Evolutionary conservation across 768 basidiomycete genomes (phyloP), one percentile per base, ranked within the genome.

Genomic region (Cyclocybe cylindracea): DNA sequence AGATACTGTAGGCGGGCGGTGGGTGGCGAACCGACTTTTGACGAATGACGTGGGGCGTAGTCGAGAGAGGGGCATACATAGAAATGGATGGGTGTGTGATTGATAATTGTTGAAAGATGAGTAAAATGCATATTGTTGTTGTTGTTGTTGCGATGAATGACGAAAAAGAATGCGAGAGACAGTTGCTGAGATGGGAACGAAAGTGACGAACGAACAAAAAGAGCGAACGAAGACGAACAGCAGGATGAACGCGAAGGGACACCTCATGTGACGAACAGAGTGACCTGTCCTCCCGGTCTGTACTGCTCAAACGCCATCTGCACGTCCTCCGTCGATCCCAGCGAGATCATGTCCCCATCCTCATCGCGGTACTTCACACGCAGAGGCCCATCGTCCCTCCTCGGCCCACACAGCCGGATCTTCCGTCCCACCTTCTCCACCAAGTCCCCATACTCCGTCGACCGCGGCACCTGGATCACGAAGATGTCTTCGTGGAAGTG

Each of bases 401-500:
- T 78, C 2, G 89, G 90, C 14, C 92, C 92, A 66, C 94, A 96
- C 24, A 95, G 77, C 31, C 92, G 82, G 60, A 98, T 95, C 82
- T 98, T 98, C 73, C 86, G 85, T 33, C 89, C 87, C 1, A 98
- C 92, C 66, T 87, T 89, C 68, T 94, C 89, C 46, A 95, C 88
- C 46, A 98, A 77, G 39, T 94, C 90, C 46, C 74, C 77, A 68
- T 87, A 95, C 66, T 89, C 85, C 33, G 91, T 91, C 55, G 76
- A 70, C 55, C 87, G 80, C 39, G 90, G 81, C 19, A 96, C 92
- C 69, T 93, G 89, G 51, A 98, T 91, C 56, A 96, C 89, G 65
- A 98, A 98, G 41, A 97, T 89, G 66, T 97, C 94, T 61, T 95
- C 91, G 62, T 92, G 86, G 74, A 89, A 98, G 68, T 91, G 90